Conservation (phyloP, 202 grass and related monocot genomes). For the Carex arenaria region DNA sequence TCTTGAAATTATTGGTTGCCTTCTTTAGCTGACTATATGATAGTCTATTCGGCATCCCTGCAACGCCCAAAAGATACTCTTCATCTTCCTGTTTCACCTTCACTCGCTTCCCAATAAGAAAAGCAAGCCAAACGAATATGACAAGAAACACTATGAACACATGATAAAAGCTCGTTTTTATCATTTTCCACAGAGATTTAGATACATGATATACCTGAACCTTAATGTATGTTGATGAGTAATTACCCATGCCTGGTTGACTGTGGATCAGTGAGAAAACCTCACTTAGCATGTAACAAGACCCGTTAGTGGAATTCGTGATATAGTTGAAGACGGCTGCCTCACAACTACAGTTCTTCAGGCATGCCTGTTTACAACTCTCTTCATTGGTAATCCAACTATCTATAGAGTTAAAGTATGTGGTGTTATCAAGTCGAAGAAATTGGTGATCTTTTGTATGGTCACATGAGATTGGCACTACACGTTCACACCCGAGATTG, state of each 20-base stretch:
- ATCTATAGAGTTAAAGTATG: constrained; percentile 55
- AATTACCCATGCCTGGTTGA: constrained; percentile 41
- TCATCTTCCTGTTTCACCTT: constrained; percentile 43
- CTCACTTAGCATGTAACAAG: constrained; percentile 47
- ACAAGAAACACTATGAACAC: constrained; percentile 27
- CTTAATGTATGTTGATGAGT: constrained; percentile 67
- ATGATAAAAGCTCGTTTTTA: constrained; percentile 34
- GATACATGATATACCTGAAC: constrained; percentile 33
- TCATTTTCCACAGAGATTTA: constrained; percentile 18
- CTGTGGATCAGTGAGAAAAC: constrained; percentile 63
- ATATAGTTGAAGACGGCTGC: constrained; percentile 44
- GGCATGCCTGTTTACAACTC: constrained; percentile 61
- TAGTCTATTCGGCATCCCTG: constrained; percentile 66
- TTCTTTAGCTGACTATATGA: constrained; percentile 56
- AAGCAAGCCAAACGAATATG: constrained; percentile 22
- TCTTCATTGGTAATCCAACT: constrained; percentile 44
- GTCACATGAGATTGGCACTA: constrained; percentile 57
- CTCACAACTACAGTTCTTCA: constrained; percentile 70
- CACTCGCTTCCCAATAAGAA: constrained; percentile 34
- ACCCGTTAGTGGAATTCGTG: constrained; percentile 37
- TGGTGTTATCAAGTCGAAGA: constrained; percentile 39
- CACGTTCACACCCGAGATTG: constrained; percentile 40
- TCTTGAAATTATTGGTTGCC: constrained; percentile 71
- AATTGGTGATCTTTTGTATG: constrained; percentile 51
- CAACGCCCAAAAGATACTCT: constrained; percentile 37